Conservation (phyloP, 2,329 filamentous ascomycete species). For the Cercospora zeae-maydis region DNA sequence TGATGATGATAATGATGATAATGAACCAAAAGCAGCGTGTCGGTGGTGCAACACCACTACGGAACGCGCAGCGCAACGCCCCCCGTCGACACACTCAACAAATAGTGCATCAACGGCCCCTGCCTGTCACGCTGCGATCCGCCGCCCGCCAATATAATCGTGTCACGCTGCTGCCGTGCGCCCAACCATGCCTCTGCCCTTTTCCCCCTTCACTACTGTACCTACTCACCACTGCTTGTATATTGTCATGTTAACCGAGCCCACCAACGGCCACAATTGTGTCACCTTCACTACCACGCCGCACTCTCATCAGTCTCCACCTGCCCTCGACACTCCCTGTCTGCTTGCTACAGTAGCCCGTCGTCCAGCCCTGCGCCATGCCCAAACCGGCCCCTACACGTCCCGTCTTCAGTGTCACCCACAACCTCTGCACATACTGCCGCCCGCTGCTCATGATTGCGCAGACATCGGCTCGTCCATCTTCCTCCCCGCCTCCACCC, state of each 20-base stretch:
- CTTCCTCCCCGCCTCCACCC: constrained; percentile 7
- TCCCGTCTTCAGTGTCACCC: constrained; percentile 18
- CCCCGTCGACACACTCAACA: constrained; percentile 9
- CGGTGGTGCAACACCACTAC: constrained; percentile 14
- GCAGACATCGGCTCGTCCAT: constrained; percentile 14
- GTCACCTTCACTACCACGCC: constrained; percentile 17
- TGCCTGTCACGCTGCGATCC: constrained; percentile 18
- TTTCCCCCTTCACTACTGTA: constrained; percentile 9
- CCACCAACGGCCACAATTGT: constrained; percentile 17
- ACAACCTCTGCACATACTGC: constrained; percentile 20
- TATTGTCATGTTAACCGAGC: constrained; percentile 26
- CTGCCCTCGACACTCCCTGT: constrained; percentile 9
- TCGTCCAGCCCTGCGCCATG: constrained; percentile 17
- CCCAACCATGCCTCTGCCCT: constrained; percentile 28
- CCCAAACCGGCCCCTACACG: constrained; percentile 18
- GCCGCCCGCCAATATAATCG: constrained; percentile 30
- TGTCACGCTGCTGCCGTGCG: constrained; percentile 32
- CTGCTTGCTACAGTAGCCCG: constrained; percentile 11
- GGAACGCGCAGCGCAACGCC: constrained; percentile 11
- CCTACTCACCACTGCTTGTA: too few species aligned
- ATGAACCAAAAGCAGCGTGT: neutral
- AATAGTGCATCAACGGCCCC: constrained; percentile 15
- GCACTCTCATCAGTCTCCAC: neutral
- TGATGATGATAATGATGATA: too few species aligned
- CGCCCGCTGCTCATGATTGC: constrained; percentile 20